These are phyloP conservation scores for Pseudogymnoascus sp. DNA, from an alignment of 2,329 filamentous ascomycete species.

Conservation along the genomic window DNA sequence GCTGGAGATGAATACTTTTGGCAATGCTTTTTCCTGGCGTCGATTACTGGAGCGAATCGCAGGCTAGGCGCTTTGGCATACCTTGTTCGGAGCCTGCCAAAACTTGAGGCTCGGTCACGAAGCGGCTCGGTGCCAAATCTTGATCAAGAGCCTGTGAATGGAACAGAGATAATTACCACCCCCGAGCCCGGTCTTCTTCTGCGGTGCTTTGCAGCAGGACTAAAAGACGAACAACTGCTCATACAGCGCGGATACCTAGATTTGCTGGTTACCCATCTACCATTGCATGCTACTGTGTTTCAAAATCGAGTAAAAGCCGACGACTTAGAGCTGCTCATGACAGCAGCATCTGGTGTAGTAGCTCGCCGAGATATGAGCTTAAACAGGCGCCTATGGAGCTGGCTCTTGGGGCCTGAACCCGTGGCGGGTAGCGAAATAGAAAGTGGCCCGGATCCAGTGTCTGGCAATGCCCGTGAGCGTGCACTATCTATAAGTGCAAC, in stretches of 20 bases:
- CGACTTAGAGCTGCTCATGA: slow-evolving; percentile 74
- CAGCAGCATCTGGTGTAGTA: slow-evolving; percentile 80
- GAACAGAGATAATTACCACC: slow-evolving; percentile 58
- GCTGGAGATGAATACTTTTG: slow-evolving; percentile 84
- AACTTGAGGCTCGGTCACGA: slow-evolving; percentile 43
- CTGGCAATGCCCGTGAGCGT: slow-evolving; percentile 22
- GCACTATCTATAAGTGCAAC: slow-evolving; percentile 33
- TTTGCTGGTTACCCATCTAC: slow-evolving; percentile 80
- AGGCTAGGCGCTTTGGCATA: slow-evolving; percentile 84
- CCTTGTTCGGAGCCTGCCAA: slow-evolving; percentile 69
- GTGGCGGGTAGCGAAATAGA: slow-evolving; percentile 39
- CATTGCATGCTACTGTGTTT: slow-evolving; percentile 72
- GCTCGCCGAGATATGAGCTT: slow-evolving; percentile 91
- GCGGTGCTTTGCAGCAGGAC: slow-evolving; percentile 83
- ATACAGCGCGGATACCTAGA: slow-evolving; percentile 94
- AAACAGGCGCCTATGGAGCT: slow-evolving; percentile 89
- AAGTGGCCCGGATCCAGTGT: slow-evolving; percentile 37
- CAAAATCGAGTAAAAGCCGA: slow-evolving; percentile 63
- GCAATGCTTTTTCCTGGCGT: slow-evolving; percentile 93
- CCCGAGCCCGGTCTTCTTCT: slow-evolving; percentile 88
- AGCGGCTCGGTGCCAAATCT: neutral
- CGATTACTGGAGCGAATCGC: slow-evolving; percentile 79
- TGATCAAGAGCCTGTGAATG: slow-evolving; percentile 20
- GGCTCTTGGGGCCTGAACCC: slow-evolving; percentile 78
- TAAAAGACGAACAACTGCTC: slow-evolving; percentile 78